A percentile compares a stretch with the other conserved stretches of the same genome.
These are phyloP conservation scores for Actinomucor elegans DNA, from an alignment of 371 early-diverging fungal species.

Conservation along the genomic window DNA sequence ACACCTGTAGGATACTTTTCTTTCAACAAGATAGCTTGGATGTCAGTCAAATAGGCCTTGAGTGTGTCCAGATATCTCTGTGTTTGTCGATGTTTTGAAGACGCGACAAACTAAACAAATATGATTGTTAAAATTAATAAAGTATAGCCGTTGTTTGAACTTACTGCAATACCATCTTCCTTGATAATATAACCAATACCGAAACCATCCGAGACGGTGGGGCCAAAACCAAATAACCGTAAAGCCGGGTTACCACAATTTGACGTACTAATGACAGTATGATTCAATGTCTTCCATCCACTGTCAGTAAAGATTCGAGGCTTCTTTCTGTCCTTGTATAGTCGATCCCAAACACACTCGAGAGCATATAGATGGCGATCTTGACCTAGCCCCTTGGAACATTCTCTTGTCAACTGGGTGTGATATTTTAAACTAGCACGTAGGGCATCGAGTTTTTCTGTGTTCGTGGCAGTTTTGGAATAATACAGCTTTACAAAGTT, in stretches of 20 bases:
- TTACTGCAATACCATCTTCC: slow-evolving; percentile 60
- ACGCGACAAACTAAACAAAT: slow-evolving; percentile 42
- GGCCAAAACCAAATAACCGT: slow-evolving; percentile 89
- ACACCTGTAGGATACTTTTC: slow-evolving; percentile 52
- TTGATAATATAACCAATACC: slow-evolving; percentile 91
- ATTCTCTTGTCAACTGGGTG: slow-evolving; percentile 68
- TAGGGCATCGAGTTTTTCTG: slow-evolving; percentile 54
- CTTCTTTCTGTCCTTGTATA: slow-evolving; percentile 48
- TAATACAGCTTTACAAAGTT: slow-evolving; percentile 79
- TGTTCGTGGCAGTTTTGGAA: slow-evolving; percentile 31
- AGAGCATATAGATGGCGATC: slow-evolving; percentile 88
- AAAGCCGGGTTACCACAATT: slow-evolving; percentile 86
- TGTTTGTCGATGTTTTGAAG: slow-evolving; percentile 61
- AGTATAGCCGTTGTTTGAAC: slow-evolving; percentile 6
- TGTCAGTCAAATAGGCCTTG: slow-evolving; percentile 40
- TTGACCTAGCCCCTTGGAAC: slow-evolving; percentile 77
- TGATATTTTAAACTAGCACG: slow-evolving; percentile 70
- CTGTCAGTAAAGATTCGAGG: slow-evolving; percentile 78
- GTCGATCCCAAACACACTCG: slow-evolving; percentile 53
- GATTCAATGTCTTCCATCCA: slow-evolving; percentile 55
- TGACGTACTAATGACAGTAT: slow-evolving; percentile 84
- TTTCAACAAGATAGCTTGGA: slow-evolving; percentile 39
- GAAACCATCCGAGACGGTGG: slow-evolving; percentile 89
- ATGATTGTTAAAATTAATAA: not conserved
- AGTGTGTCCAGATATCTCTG: slow-evolving; percentile 48